These are phyloP conservation scores for Psilocybe subaeruginosa DNA, from an alignment of 768 basidiomycete genomes.

Conservation along the genomic window DNA sequence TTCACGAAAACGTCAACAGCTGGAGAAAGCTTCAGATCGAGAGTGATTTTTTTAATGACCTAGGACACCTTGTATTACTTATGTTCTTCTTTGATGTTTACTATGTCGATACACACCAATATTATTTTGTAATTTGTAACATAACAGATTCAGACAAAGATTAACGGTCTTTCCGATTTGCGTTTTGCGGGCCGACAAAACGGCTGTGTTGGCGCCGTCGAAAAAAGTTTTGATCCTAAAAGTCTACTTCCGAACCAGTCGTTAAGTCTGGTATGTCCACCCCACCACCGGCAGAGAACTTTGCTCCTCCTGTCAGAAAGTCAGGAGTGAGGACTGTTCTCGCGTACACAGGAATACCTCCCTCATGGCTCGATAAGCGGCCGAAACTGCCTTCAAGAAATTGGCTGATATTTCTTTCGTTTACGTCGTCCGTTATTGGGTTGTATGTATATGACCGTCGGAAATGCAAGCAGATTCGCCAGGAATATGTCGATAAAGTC, in stretches of 20 bases:
- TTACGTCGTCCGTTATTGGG: constrained; percentile 71
- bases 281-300: constrained; percentile 13
- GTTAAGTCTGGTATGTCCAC: constrained; percentile 2
- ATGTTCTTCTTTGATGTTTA: background rate
- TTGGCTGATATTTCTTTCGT: constrained; percentile 89
- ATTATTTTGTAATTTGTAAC: constrained; percentile 10
- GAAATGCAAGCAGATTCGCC: constrained; percentile 76
- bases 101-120: constrained; percentile 5
- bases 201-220: background rate
- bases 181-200: background rate
- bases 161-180: background rate
- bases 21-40: constrained; percentile 58
- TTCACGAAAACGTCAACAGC: constrained; percentile 70
- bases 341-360: constrained; percentile 67
- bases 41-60: constrained; percentile 28
- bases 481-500: constrained; percentile 81
- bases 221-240: constrained; percentile 11
- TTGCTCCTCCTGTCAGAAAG: constrained; percentile 25
- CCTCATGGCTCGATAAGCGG: constrained; percentile 81
- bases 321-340: constrained; percentile 69
- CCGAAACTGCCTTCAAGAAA: constrained; percentile 90
- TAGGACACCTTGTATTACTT: constrained; percentile 6
- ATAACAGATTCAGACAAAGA: background rate
- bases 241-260: background rate
- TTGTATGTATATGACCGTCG: constrained; percentile 86